These are phyloP conservation scores for Zoysia matrella DNA, from an alignment of 202 grass and related monocot genomes.

Conservation along the genomic window DNA sequence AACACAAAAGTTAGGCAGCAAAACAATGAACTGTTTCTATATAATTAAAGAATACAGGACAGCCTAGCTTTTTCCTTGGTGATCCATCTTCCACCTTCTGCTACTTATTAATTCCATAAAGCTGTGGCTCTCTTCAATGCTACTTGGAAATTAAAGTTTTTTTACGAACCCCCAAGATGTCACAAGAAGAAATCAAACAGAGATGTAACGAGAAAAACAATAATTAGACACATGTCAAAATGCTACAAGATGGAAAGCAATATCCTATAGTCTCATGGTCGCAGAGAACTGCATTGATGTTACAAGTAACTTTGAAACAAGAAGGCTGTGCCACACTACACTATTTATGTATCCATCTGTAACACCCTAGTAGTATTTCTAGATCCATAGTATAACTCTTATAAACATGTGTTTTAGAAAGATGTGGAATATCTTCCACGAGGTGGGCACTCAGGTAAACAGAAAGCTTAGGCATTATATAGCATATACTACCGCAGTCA, in stretches of 20 bases:
- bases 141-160: not conserved
- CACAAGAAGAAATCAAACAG: too few species aligned
- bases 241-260: not conserved
- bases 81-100: slow-evolving; percentile 26
- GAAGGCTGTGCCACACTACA: not conserved
- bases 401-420: not conserved
- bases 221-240: too few species aligned
- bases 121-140: not conserved
- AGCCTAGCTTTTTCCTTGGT: not conserved
- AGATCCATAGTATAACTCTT: not conserved
- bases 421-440: not conserved
- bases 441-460: not conserved
- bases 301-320: not conserved
- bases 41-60: not conserved
- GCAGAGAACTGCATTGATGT: not conserved
- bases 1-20: slow-evolving; percentile 21
- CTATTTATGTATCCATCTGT: not conserved
- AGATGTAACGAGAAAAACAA: too few species aligned
- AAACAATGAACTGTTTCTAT: not conserved
- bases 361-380: slow-evolving; percentile 10
- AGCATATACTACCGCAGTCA: slow-evolving; percentile 29
- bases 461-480: slow-evolving; percentile 15
- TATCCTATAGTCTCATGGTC: not conserved
- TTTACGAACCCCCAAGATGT: not conserved
- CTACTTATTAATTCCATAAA: not conserved